These are phyloP conservation scores for Auricularia sp. DNA, from an alignment of 768 basidiomycete genomes.

Conservation along the genomic window DNA sequence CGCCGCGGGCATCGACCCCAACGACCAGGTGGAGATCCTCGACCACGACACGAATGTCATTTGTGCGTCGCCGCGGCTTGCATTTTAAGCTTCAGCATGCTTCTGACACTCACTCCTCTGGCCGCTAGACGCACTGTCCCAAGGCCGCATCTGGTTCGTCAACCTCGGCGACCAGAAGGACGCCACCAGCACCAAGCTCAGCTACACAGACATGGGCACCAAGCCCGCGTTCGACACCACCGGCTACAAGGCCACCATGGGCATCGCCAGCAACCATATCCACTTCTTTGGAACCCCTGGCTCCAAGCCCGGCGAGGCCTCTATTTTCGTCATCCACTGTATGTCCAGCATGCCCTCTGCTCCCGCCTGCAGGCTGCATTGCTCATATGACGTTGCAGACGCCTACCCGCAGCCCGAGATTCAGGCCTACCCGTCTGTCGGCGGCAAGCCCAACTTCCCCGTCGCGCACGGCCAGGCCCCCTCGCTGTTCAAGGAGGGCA, in stretches of 20 bases:
- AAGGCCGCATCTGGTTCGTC: constrained; percentile 54
- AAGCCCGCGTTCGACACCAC: constrained; percentile 43
- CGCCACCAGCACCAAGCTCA: constrained; percentile 44
- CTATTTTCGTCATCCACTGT: constrained; percentile 88
- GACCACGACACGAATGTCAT: constrained; percentile 94
- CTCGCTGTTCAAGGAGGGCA: constrained; percentile 56
- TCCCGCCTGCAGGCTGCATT: not conserved
- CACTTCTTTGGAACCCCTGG: constrained; percentile 70
- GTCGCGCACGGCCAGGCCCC: constrained; percentile 56
- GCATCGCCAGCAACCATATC: constrained; percentile 78
- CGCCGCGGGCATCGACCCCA: constrained; percentile 38
- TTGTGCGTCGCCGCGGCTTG: constrained; percentile 37
- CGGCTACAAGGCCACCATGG: constrained; percentile 64
- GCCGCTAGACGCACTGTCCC: constrained; percentile 53
- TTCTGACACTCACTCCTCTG: constrained; percentile 1
- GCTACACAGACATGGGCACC: constrained; percentile 52
- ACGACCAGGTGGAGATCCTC: constrained; percentile 60
- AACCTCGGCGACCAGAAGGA: constrained; percentile 58
- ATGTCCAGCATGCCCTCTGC: constrained; percentile 18
- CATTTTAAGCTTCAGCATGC: not conserved
- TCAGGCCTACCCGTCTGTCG: constrained; percentile 42
- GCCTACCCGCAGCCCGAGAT: constrained; percentile 68
- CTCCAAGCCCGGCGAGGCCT: constrained; percentile 54
- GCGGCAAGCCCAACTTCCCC: constrained; percentile 50
- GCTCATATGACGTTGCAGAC: constrained; percentile 30